These are phyloP conservation scores for Friedmanniomyces endolithicus DNA, from an alignment of 495 filamentous ascomycete species.

Conservation along the genomic window DNA sequence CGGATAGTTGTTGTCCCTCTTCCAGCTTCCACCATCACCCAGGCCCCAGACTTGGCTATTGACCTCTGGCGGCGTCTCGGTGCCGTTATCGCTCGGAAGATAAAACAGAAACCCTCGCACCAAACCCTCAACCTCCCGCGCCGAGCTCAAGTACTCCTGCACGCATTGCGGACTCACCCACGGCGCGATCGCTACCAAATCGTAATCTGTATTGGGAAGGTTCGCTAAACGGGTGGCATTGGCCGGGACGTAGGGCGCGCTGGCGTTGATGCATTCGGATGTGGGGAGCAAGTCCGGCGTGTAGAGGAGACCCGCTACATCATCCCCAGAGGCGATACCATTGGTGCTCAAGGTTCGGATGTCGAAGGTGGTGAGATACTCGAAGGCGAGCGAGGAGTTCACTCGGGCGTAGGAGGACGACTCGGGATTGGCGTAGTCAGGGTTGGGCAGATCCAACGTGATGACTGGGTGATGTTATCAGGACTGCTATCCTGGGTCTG, in stretches of 20 bases:
- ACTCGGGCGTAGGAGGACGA: background rate
- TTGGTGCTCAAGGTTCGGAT: conserved; percentile 61
- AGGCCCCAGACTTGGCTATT: conserved; percentile 53
- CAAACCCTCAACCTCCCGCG: conserved; percentile 31
- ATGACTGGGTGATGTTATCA: conserved; percentile 17
- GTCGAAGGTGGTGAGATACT: conserved; percentile 44
- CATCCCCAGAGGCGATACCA: conserved; percentile 40
- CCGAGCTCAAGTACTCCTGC: conserved; percentile 52
- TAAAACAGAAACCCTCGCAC: conserved; percentile 66
- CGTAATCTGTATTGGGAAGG: conserved; percentile 42
- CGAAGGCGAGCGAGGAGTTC: conserved; percentile 44
- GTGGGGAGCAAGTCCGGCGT: conserved; percentile 51
- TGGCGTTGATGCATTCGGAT: conserved; percentile 48
- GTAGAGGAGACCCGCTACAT: conserved; percentile 65
- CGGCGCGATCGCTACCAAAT: conserved; percentile 73
- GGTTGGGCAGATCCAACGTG: conserved; percentile 28
- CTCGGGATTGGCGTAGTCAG: conserved; percentile 5
- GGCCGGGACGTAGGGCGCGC: conserved; percentile 47
- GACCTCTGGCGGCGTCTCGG: conserved; percentile 46
- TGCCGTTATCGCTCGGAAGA: conserved; percentile 38
- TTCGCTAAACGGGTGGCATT: conserved; percentile 62
- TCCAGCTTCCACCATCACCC: conserved; percentile 52
- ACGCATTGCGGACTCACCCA: conserved; percentile 67
- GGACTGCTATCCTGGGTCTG: no score
- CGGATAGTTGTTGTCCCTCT: conserved; percentile 50